A percentile compares a stretch with the other conserved stretches of the same genome.
Evolutionary conservation across 257 asterid genomes (phyloP).

Genomic region (Catharanthus roseus): DNA sequence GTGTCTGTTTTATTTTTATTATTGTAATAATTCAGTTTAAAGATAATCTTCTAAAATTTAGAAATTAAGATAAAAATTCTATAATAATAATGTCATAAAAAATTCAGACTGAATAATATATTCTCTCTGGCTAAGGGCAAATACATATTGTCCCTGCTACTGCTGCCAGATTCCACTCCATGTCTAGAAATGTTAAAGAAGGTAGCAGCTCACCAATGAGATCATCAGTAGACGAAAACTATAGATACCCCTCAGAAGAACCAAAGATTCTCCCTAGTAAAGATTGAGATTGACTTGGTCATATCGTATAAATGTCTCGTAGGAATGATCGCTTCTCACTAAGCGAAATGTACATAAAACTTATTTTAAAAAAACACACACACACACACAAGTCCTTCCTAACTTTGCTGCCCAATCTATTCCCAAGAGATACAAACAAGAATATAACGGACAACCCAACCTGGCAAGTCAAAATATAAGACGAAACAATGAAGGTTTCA

Average conservation of each 20-base stretch:
- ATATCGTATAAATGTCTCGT: not conserved
- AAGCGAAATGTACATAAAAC: not conserved
- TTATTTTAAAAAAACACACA: not conserved
- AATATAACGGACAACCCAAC: constrained; percentile 2
- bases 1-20: no score
- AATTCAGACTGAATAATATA: no score
- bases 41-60: no score
- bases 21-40: no score
- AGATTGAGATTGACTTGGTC: not conserved
- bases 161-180: no score
- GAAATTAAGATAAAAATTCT: no score
- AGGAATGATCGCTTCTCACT: not conserved
- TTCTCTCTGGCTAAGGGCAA: no score
- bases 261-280: not conserved
- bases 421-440: not conserved
- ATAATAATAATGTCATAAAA: no score
- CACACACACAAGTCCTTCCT: no score
- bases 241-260: not conserved
- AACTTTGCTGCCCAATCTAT: not conserved
- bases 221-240: not conserved
- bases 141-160: no score
- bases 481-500: not conserved
- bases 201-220: not conserved
- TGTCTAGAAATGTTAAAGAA: no score
- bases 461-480: constrained; percentile 3